A percentile compares a stretch with the other conserved stretches of the same genome.
phyloP scores from a whole-genome alignment of 1,139 yeast genomes.

The Candida tropicalis region DNA sequence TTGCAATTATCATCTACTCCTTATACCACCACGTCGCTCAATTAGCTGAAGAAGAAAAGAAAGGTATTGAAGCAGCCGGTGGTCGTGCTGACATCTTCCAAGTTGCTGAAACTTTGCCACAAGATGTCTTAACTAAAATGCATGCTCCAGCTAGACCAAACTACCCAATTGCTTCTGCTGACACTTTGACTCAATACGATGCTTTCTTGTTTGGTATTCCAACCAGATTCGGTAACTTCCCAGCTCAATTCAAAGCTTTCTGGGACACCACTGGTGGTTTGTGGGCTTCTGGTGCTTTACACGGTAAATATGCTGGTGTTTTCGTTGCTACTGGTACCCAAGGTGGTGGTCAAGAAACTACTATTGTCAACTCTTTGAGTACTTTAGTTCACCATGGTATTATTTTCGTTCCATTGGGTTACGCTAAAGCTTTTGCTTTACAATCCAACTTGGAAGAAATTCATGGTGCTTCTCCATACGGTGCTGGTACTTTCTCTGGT shows the following conservation, averaged over 20 bases:
- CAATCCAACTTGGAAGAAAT: conserved; percentile 64
- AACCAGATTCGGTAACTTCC: conserved; percentile 80
- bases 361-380: conserved; percentile 66
- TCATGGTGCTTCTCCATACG: conserved; percentile 65
- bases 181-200: conserved; percentile 65
- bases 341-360: conserved; percentile 84
- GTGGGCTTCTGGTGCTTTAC: conserved; percentile 76
- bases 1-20: conserved; percentile 74
- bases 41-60: conserved; percentile 68
- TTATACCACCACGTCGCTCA: conserved; percentile 77
- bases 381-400: conserved; percentile 79
- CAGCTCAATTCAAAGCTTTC: conserved; percentile 81
- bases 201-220: conserved; percentile 82
- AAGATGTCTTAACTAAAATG: conserved; percentile 58
- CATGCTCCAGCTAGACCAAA: conserved; percentile 68
- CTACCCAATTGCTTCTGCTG: conserved; percentile 68
- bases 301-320: conserved; percentile 76
- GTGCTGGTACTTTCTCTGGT: no score
- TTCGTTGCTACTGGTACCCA: conserved; percentile 80
- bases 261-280: conserved; percentile 83
- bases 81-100: conserved; percentile 73
- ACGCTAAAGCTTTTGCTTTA: conserved; percentile 60
- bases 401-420: conserved; percentile 80
- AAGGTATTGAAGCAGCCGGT: conserved; percentile 76
- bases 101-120: conserved; percentile 75